A percentile compares a stretch with the other conserved stretches of the same genome.
These are phyloP conservation scores for Meyerozyma athensensis DNA, from an alignment of 1,139 yeast genomes.

Conservation along the genomic window DNA sequence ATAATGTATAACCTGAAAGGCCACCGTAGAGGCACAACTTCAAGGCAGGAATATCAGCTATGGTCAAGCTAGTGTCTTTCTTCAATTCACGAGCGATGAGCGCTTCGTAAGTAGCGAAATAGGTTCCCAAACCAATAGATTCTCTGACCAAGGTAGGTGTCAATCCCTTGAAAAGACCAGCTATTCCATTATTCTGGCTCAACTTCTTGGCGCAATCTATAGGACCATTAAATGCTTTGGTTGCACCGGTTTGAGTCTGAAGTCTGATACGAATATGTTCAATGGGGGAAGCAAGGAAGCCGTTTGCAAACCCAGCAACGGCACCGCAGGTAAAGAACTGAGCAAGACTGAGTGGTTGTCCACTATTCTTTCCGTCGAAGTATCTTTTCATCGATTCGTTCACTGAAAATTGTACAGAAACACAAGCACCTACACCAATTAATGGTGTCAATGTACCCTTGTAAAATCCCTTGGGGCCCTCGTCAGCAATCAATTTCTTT, in stretches of 20 bases:
- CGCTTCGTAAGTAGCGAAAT: conserved; percentile 86
- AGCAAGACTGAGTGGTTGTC: conserved; percentile 37
- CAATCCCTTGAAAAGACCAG: conserved; percentile 75
- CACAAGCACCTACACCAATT: conserved; percentile 91
- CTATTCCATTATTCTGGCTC: conserved; percentile 46
- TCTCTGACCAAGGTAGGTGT: conserved; percentile 80
- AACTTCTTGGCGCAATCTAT: conserved; percentile 68
- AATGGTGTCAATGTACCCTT: conserved; percentile 83
- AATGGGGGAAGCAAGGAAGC: conserved; percentile 83
- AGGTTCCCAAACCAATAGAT: conserved; percentile 81
- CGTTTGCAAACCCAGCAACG: conserved; percentile 86
- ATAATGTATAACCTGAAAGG: conserved; percentile 77
- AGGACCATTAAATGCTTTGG: conserved; percentile 63
- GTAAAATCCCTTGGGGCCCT: conserved; percentile 78
- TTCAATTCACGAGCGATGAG: conserved; percentile 62
- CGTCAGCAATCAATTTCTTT: conserved; percentile 60
- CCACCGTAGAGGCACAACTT: conserved; percentile 81
- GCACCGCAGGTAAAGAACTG: conserved; percentile 81
- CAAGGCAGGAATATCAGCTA: conserved; percentile 80
- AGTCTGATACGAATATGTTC: conserved; percentile 89
- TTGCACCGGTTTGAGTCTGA: conserved; percentile 68
- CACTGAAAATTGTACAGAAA: conserved; percentile 76
- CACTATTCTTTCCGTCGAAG: conserved; percentile 40
- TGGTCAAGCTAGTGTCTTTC: conserved; percentile 25
- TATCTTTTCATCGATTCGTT: conserved; percentile 89